Conservation (phyloP, 225 moss, liverwort and hornwort genomes). For the Antitrichia curtipendula region DNA sequence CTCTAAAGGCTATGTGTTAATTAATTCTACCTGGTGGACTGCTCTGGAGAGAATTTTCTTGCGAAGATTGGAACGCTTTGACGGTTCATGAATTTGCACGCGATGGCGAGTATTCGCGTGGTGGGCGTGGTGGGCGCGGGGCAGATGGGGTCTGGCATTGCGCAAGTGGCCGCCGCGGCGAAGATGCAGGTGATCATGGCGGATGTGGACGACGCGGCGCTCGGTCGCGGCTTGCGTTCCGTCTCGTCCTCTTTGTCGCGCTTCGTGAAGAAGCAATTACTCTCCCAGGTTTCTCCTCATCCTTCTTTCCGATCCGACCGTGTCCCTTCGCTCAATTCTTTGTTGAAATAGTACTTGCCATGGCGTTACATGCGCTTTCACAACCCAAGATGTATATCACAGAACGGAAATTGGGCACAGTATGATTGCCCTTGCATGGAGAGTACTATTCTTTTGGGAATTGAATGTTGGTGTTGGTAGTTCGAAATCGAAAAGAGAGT, state of each 20-base stretch:
- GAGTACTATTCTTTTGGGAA: not conserved
- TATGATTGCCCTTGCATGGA: not conserved
- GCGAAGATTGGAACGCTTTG: not conserved
- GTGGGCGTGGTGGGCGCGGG: slow-evolving; percentile 98
- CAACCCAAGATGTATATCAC: not conserved
- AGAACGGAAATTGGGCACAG: not conserved
- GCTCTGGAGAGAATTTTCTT: not conserved
- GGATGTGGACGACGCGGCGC: slow-evolving; percentile 59
- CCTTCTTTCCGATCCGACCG: not conserved
- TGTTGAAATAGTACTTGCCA: not conserved
- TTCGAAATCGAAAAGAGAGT: not conserved
- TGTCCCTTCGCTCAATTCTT: not conserved
- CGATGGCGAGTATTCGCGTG: slow-evolving; percentile 52
- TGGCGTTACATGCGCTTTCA: not conserved
- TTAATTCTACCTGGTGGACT: not conserved
- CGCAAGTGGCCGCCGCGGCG: slow-evolving; percentile 73
- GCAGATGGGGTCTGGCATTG: slow-evolving; percentile 94
- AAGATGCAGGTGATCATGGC: slow-evolving; percentile 68
- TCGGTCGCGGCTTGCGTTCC: slow-evolving; percentile 67
- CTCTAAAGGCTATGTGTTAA: not conserved
- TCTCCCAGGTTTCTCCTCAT: slow-evolving; percentile 52
- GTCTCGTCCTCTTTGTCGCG: slow-evolving; percentile 64
- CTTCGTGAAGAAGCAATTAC: slow-evolving; percentile 67
- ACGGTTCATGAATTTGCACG: not conserved
- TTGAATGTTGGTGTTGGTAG: not conserved